Percentiles rank a stretch among this genome's conserved stretches.
These are phyloP conservation scores for Cyclotella kingstonii DNA, from an alignment of 108 stramenopile species.

Conservation along the genomic window DNA sequence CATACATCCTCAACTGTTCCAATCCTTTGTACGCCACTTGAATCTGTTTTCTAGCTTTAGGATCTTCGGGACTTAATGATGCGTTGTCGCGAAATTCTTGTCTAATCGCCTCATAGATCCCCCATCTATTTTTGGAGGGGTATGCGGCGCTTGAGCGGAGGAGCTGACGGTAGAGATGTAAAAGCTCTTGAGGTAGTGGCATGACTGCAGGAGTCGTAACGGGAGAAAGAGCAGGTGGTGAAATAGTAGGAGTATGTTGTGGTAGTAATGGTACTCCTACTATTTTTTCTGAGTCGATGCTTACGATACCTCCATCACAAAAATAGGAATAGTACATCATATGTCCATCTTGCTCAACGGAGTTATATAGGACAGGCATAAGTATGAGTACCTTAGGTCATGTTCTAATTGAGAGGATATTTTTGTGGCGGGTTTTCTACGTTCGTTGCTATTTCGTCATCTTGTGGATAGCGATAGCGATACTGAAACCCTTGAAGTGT, in stretches of 20 bases:
- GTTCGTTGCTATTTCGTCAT: neutral
- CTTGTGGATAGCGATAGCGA: slow-evolving; percentile 12
- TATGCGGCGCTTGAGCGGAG: slow-evolving; percentile 68
- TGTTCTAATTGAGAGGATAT: no score
- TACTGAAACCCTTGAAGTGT: slow-evolving; percentile 1
- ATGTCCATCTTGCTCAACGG: no score
- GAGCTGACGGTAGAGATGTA: slow-evolving; percentile 66
- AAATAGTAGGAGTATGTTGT: neutral
- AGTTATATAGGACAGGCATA: no score
- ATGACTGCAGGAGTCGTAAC: slow-evolving; percentile 1
- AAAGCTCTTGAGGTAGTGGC: slow-evolving; percentile 45
- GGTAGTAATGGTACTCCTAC: no score
- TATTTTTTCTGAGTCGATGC: no score
- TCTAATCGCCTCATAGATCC: slow-evolving; percentile 74
- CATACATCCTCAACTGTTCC: slow-evolving; percentile 73
- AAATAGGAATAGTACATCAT: no score
- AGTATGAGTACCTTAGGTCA: no score
- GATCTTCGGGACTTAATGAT: slow-evolving; percentile 46
- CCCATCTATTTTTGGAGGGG: slow-evolving; percentile 71
- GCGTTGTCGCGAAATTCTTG: slow-evolving; percentile 75
- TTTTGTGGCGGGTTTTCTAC: neutral
- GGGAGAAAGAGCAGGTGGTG: neutral
- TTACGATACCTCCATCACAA: no score
- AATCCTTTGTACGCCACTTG: slow-evolving; percentile 78
- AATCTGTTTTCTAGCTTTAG: slow-evolving; percentile 61